These are phyloP conservation scores for Angomonas ambiguus DNA, from an alignment of 208 protist genomes.

Conservation along the genomic window DNA sequence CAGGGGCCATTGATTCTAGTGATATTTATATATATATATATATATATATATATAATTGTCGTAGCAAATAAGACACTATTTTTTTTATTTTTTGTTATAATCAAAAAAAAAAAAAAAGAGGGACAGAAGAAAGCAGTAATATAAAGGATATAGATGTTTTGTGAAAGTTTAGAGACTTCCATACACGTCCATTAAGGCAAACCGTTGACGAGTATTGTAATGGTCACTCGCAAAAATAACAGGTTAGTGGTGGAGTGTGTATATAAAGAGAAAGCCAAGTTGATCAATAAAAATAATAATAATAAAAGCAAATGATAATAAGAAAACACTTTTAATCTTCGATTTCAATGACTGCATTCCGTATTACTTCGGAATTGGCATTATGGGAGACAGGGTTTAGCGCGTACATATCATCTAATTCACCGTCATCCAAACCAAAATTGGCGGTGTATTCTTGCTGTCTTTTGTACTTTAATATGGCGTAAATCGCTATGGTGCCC, in stretches of 20 bases:
- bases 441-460: constrained; percentile 70
- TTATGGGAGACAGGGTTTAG: background rate
- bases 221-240: too few relatives aligned
- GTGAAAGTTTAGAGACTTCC: too few relatives aligned
- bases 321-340: constrained; percentile 21
- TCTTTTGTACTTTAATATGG: constrained; percentile 61
- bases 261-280: constrained; percentile 2
- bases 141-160: background rate
- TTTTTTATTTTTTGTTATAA: constrained; percentile 13
- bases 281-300: background rate
- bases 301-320: constrained; percentile 3
- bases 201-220: too few relatives aligned
- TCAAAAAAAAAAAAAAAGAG: constrained; percentile 12
- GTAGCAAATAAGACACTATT: background rate
- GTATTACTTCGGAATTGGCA: constrained; percentile 8
- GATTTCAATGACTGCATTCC: constrained; percentile 75
- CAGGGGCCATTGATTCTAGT: constrained; percentile 3
- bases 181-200: too few relatives aligned
- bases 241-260: too few relatives aligned
- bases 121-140: constrained; percentile 1
- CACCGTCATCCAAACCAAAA: constrained; percentile 65
- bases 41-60: constrained; percentile 7
- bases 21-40: constrained; percentile 1
- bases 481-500: constrained; percentile 35
- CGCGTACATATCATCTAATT: constrained; percentile 39